Percentiles rank a stretch among this genome's conserved stretches.
These are phyloP conservation scores for Digitaria exilis DNA, from an alignment of 202 grass and related monocot species.

Conservation along the genomic window DNA sequence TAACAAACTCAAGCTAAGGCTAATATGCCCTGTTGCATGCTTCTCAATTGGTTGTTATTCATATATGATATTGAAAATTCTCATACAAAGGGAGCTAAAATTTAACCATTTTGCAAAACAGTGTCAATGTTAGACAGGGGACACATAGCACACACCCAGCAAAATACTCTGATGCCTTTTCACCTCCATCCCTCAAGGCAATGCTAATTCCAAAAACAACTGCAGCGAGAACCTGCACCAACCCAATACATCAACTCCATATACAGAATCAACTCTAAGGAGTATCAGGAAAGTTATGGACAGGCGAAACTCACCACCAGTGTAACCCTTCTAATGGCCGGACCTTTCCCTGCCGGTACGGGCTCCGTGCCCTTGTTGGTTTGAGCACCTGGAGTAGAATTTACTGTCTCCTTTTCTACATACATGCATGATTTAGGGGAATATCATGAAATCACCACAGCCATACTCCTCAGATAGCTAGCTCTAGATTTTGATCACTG, in stretches of 20 bases:
- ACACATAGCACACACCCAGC: constrained; percentile 68
- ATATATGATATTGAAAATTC: neutral
- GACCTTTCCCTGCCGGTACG: constrained; percentile 32
- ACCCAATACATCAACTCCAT: neutral
- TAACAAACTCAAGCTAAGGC: neutral
- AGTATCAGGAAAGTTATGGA: neutral
- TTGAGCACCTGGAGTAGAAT: constrained; percentile 34
- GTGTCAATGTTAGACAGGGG: neutral
- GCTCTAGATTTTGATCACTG: neutral
- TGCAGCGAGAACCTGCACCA: constrained; percentile 69
- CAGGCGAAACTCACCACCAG: constrained; percentile 64
- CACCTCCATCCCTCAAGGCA: constrained; percentile 61
- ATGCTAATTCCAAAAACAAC: constrained; percentile 77
- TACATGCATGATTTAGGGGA: neutral
- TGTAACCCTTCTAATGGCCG: constrained; percentile 79
- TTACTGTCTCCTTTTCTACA: constrained; percentile 51
- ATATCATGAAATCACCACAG: constrained; percentile 3
- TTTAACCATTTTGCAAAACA: constrained; percentile 7
- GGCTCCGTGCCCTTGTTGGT: constrained; percentile 23
- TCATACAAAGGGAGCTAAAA: constrained; percentile 20
- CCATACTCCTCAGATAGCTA: neutral
- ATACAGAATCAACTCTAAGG: neutral
- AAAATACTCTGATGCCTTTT: constrained; percentile 90
- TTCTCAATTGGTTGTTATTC: constrained; percentile 5
- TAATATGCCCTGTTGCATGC: neutral